Percentiles rank a stretch among this genome's conserved stretches.
Conservation (phyloP, 129 eudicot species). For the Lactuca sativa region DNA sequence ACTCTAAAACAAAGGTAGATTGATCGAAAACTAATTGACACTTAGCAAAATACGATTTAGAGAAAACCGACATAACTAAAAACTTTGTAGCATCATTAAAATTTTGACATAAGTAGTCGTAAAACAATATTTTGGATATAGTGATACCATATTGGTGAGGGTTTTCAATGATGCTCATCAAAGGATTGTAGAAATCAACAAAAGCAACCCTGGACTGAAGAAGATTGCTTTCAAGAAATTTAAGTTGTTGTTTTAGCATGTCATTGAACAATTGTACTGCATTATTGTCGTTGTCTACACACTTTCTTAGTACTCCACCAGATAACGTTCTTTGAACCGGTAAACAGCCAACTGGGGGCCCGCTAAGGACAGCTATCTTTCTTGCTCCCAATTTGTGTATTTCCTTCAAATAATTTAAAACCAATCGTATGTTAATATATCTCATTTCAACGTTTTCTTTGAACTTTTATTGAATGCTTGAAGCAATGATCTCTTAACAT, state of each 20-base stretch:
- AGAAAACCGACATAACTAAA: neutral
- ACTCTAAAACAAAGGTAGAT: too few relatives aligned
- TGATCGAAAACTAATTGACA: too few relatives aligned
- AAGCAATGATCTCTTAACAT: too few relatives aligned
- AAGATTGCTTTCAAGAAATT: conserved; percentile 23
- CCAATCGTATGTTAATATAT: neutral
- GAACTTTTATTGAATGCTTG: too few relatives aligned
- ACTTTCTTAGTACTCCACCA: conserved; percentile 57
- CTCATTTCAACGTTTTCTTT: neutral
- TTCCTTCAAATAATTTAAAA: conserved; percentile 33
- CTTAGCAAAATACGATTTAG: too few relatives aligned
- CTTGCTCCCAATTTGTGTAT: conserved; percentile 64
- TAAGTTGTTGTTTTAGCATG: conserved; percentile 35
- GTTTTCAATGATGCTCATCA: conserved; percentile 37
- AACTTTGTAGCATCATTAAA: neutral
- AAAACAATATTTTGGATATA: neutral
- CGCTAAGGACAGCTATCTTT: conserved; percentile 48
- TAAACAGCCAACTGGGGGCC: conserved; percentile 66
- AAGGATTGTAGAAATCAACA: conserved; percentile 45
- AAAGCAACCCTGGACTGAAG: conserved; percentile 40
- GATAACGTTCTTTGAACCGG: conserved; percentile 62
- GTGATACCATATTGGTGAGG: conserved; percentile 40
- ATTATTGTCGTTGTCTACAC: conserved; percentile 40
- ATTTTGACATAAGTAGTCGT: neutral
- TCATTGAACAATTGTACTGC: conserved; percentile 42